These are phyloP conservation scores for Gnaphalium uliginosum DNA, from an alignment of 129 eudicot species.

Conservation along the genomic window DNA sequence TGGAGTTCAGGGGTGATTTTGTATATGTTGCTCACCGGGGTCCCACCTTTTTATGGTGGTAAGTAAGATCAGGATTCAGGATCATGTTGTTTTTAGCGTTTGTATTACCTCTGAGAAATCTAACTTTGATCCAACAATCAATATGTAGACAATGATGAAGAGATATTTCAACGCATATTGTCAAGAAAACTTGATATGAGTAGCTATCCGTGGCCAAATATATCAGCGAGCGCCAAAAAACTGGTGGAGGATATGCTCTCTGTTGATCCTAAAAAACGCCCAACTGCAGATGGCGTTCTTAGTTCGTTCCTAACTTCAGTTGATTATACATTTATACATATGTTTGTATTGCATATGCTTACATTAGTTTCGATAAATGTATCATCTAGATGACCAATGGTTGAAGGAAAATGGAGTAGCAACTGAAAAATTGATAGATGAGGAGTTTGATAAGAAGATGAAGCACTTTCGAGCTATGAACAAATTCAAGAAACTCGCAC, in stretches of 20 bases:
- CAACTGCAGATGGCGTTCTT: conserved; percentile 70
- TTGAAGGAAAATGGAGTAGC: conserved; percentile 71
- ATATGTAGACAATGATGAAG: conserved; percentile 60
- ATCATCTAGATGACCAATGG: conserved; percentile 73
- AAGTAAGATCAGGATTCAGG: conserved; percentile 38
- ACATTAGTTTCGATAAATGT: background rate
- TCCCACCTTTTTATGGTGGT: conserved; percentile 88
- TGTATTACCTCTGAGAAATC: background rate
- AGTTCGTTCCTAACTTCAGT: conserved; percentile 43
- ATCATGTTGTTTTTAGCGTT: conserved; percentile 3
- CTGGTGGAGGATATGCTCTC: conserved; percentile 70
- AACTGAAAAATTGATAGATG: conserved; percentile 67
- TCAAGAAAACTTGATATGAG: conserved; percentile 52
- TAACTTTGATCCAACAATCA: background rate
- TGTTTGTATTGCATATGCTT: background rate
- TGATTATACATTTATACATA: background rate
- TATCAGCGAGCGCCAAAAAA: conserved; percentile 60
- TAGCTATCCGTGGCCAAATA: conserved; percentile 70
- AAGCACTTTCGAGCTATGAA: conserved; percentile 83
- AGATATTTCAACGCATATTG: conserved; percentile 57
- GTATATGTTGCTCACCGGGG: conserved; percentile 81
- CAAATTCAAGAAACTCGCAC: conserved; percentile 75
- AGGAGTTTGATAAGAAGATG: conserved; percentile 58
- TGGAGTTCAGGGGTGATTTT: conserved; percentile 95
- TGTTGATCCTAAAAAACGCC: conserved; percentile 60